phyloP scores from a whole-genome alignment of 192 early-diverging fungal species.

The Linnemannia exigua region DNA sequence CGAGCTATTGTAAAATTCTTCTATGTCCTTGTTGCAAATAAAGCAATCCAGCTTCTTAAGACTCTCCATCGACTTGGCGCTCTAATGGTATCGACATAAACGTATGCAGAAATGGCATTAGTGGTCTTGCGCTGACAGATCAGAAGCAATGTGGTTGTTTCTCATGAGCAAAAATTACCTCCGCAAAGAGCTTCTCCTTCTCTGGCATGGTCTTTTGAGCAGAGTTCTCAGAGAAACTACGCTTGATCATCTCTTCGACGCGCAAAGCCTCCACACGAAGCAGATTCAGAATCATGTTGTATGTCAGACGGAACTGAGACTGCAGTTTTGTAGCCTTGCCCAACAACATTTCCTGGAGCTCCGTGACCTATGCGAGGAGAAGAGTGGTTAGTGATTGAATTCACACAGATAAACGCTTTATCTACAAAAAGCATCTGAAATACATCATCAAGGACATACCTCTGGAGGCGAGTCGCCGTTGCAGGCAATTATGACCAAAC shows the following conservation, averaged over 20 bases:
- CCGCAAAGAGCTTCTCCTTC: slow-evolving; percentile 76
- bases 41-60: slow-evolving; percentile 80
- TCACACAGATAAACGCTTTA: neutral
- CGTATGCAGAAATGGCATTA: neutral
- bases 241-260: slow-evolving; percentile 99
- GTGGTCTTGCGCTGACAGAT: neutral
- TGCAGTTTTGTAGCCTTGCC: slow-evolving; percentile 92
- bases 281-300: slow-evolving; percentile 98
- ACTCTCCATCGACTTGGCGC: slow-evolving; percentile 69
- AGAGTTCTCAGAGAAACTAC: slow-evolving; percentile 94
- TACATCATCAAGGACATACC: neutral
- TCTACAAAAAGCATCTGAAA: neutral
- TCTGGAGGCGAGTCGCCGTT: slow-evolving; percentile 66
- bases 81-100: slow-evolving; percentile 48
- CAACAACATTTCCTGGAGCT: slow-evolving; percentile 85
- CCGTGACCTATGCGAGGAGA: slow-evolving; percentile 39
- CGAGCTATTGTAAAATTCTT: slow-evolving; percentile 78
- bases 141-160: neutral
- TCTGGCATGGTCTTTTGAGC: slow-evolving; percentile 92
- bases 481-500: slow-evolving; percentile 91
- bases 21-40: slow-evolving; percentile 85
- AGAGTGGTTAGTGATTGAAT: neutral
- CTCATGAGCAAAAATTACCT: slow-evolving; percentile 57
- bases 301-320: slow-evolving; percentile 97
- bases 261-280: slow-evolving; percentile 94